These are phyloP conservation scores for Podaxis mareebaensis DNA, from an alignment of 768 basidiomycete species.

Conservation along the genomic window DNA sequence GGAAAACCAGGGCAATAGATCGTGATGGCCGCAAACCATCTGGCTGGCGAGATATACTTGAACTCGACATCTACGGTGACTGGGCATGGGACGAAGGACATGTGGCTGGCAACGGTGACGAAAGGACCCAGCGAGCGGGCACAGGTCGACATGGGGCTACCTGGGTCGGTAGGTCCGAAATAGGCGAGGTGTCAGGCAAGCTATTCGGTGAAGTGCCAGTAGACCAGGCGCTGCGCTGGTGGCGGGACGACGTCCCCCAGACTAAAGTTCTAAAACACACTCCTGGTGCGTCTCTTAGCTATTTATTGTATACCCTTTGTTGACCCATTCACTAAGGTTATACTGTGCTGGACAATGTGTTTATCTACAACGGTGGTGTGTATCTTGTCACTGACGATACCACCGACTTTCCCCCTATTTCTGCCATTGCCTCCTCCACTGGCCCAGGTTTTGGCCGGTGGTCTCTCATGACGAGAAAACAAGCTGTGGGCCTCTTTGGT, in stretches of 20 bases:
- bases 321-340: constrained; percentile 51
- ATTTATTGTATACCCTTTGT: constrained; percentile 1
- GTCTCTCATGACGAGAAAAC: constrained; percentile 53
- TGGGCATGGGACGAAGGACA: constrained; percentile 67
- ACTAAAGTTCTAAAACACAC: constrained; percentile 62
- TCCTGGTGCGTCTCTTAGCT: constrained; percentile 49
- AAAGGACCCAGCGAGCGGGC: constrained; percentile 44
- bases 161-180: constrained; percentile 39
- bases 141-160: constrained; percentile 43
- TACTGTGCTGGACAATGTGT: constrained; percentile 82
- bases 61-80: constrained; percentile 64
- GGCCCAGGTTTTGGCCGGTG: constrained; percentile 48
- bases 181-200: constrained; percentile 26
- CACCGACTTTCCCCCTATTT: constrained; percentile 57
- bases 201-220: constrained; percentile 38
- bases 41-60: constrained; percentile 58
- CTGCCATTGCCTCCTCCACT: constrained; percentile 48
- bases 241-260: constrained; percentile 56
- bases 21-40: constrained; percentile 49
- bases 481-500: constrained; percentile 53
- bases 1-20: constrained; percentile 35
- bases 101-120: constrained; percentile 56
- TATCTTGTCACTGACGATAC: constrained; percentile 74
- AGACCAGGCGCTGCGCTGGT: constrained; percentile 54
- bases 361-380: constrained; percentile 69